These are phyloP conservation scores for Aspergillus indologenus DNA, from an alignment of 495 filamentous ascomycete species.

Conservation along the genomic window DNA sequence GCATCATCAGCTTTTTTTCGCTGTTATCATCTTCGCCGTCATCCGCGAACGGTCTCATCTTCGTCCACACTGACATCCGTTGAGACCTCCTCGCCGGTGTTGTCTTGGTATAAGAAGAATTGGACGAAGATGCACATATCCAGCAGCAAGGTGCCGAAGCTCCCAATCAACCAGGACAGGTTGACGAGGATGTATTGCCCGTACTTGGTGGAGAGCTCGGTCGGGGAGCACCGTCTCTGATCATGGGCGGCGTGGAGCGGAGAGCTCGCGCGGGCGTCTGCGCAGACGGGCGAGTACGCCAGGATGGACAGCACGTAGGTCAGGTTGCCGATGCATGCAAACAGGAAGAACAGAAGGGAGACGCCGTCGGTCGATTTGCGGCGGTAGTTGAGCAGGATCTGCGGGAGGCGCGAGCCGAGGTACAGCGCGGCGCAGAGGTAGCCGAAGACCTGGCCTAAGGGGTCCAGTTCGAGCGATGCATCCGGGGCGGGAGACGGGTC, in stretches of 20 bases:
- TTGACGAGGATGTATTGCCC: conserved; percentile 82
- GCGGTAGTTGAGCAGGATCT: conserved; percentile 84
- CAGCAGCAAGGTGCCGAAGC: conserved; percentile 78
- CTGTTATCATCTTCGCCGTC: not conserved
- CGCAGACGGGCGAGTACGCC: conserved; percentile 70
- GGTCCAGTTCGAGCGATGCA: conserved; percentile 47
- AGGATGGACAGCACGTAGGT: conserved; percentile 92
- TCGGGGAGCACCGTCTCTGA: conserved; percentile 42
- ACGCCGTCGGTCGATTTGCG: conserved; percentile 90
- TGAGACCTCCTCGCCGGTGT: not conserved
- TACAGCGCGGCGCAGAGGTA: conserved; percentile 85
- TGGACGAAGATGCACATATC: conserved; percentile 86
- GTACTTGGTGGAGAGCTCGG: conserved; percentile 61
- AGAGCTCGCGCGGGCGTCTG: not conserved
- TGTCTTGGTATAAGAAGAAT: conserved; percentile 74
- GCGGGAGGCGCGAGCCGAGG: conserved; percentile 81
- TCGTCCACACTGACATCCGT: not conserved
- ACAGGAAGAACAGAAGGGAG: conserved; percentile 90
- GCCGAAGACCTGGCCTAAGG: conserved; percentile 80
- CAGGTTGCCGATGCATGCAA: conserved; percentile 90
- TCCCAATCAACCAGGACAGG: conserved; percentile 82
- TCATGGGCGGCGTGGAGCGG: not conserved
- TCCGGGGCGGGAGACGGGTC: not conserved
- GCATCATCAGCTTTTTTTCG: no score
- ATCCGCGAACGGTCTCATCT: not conserved